Conservation (phyloP, 2,329 filamentous ascomycete species). For the Harringtonia aguacate region DNA sequence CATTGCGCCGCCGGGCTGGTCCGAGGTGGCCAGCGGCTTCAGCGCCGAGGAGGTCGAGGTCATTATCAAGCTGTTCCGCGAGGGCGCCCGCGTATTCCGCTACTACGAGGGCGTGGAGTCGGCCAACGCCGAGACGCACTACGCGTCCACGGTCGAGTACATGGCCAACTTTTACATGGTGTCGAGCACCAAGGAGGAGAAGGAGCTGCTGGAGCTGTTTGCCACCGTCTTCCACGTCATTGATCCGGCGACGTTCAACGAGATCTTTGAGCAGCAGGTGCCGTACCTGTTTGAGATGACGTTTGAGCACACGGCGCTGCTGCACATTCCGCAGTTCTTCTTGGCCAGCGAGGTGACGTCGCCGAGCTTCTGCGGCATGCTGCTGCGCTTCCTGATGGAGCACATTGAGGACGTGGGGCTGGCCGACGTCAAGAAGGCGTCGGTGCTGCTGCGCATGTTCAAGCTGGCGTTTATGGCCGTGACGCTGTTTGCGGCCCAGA, state of each 20-base stretch:
- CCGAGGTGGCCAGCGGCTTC: conserved; percentile 91
- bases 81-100: conserved; percentile 90
- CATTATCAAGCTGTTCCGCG: conserved; percentile 92
- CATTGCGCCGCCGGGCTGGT: conserved; percentile 81
- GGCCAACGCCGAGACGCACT: conserved; percentile 57
- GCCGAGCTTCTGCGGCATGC: conserved; percentile 95
- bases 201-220: conserved; percentile 93
- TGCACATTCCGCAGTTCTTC: conserved; percentile 97
- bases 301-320: conserved; percentile 85
- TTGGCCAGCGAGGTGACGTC: conserved; percentile 97
- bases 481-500: conserved; percentile 86
- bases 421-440: conserved; percentile 82
- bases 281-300: conserved; percentile 95
- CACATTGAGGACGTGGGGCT: conserved; percentile 92
- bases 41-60: conserved; percentile 95
- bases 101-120: conserved; percentile 77
- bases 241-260: conserved; percentile 94
- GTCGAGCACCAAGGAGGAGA: conserved; percentile 90
- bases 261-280: conserved; percentile 96
- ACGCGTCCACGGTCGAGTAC: conserved; percentile 77
- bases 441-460: conserved; percentile 85
- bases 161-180: conserved; percentile 94
- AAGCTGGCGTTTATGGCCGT: conserved; percentile 99
- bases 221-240: conserved; percentile 98
- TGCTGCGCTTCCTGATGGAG: conserved; percentile 94